Evolutionary conservation across 805 yeast genomes (phyloP).

Genomic region (Cyberlindnera meyerae): DNA sequence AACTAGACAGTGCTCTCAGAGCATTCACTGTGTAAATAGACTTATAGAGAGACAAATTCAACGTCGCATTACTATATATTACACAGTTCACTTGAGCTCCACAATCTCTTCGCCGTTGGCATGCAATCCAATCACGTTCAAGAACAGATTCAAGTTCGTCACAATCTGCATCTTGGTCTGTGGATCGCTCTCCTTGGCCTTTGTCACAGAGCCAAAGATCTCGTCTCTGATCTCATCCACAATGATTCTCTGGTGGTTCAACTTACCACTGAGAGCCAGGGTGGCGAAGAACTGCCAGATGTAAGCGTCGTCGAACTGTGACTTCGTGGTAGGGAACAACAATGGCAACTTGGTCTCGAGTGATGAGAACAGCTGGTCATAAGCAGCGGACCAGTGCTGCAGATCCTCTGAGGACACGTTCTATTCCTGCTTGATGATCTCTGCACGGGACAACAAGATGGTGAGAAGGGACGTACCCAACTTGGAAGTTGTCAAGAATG

Average conservation of each 20-base stretch:
- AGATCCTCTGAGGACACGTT: slow-evolving; percentile 38
- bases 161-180: slow-evolving; percentile 53
- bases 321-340: slow-evolving; percentile 70
- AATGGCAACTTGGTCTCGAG: slow-evolving; percentile 72
- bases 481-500: slow-evolving; percentile 51
- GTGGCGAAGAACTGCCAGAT: slow-evolving; percentile 98
- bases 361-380: slow-evolving; percentile 74
- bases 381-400: slow-evolving; percentile 68
- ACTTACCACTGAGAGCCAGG: slow-evolving; percentile 82
- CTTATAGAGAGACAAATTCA: neutral
- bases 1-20: slow-evolving; percentile 66
- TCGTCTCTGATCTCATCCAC: slow-evolving; percentile 93
- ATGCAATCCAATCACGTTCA: slow-evolving; percentile 93
- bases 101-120: slow-evolving; percentile 87
- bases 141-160: slow-evolving; percentile 81
- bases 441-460: slow-evolving; percentile 87
- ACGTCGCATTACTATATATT: neutral
- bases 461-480: slow-evolving; percentile 85
- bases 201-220: slow-evolving; percentile 80
- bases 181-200: slow-evolving; percentile 50
- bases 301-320: slow-evolving; percentile 38
- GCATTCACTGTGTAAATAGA: slow-evolving; percentile 2
- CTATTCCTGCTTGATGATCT: slow-evolving; percentile 83
- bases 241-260: slow-evolving; percentile 86
- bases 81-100: slow-evolving; percentile 47